Evolutionary conservation across 768 basidiomycete species (phyloP), one percentile per base, ranked within the genome.

Genomic region (Exsudoporus frostii): DNA sequence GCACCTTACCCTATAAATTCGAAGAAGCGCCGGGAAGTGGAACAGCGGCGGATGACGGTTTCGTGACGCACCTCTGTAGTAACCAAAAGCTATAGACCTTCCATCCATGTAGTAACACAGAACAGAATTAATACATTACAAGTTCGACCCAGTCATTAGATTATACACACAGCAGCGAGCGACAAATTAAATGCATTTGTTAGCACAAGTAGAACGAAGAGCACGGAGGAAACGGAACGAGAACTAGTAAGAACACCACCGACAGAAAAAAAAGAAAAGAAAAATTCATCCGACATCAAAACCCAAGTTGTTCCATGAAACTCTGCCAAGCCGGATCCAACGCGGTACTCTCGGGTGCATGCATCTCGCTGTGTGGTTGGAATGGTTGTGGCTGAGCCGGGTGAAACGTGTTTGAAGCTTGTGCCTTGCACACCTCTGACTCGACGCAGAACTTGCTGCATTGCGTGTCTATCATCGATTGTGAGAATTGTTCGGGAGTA

Each of bases 281-380:
- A n/a, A n/a, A 29, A 7, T 15, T 11, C n/a, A 19, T n/a, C 27
- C 6, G 8, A 29, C 8, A 40, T 66, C 53, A 75, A 54, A 78
- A 78, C 3, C 86, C 86, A 40, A 88, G 72, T 58, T 88, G 86
- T 64, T 86, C 83, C 40, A 85, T 80, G 40, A 88, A 83, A 55
- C 74, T 79, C 63, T 82, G 79, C 85, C 85, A 88, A 1, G 82
- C 78, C 17, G 83, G 70, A 61, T 88, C 83, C 49, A 86, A 58
- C 29, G 75, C 72, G 1, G 75, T 74, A 14, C 73, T 60, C 37
- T 59, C 59, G 8, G 24, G 7, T 14, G 50, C 32, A 11, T 38
- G 51, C 42, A 48, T 47, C 38, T 40, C 58, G 20, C 56, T 39
- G 3, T 27, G 27, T n/a, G 33, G 32, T 22, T 48, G 22, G 25